Base-by-base conservation (phyloP, 768 basidiomycete genomes). In the Cubamyces lactineus region DNA sequence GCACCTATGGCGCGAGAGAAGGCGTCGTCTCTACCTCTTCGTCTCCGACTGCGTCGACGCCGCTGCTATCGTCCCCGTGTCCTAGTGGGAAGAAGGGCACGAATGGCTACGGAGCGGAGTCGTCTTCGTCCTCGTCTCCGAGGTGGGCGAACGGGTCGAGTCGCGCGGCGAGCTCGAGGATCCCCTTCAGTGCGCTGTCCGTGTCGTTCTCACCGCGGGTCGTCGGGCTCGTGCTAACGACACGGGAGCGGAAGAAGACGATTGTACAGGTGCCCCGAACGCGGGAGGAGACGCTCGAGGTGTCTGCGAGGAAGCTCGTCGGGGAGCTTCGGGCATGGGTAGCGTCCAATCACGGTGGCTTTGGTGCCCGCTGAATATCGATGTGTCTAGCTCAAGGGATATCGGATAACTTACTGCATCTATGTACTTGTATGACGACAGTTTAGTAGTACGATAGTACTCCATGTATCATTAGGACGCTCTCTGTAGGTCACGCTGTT, bases 271-370 rank as follows among this genome's bases (percentile, higher is more conserved):
- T 83, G 4, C 68, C 76, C 9, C 67, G 86, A 53, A 73, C 74
- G 12, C 77, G 78, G 59, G 80, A 85, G 40, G 87, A 89, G 71
- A 77, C 73, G 64, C 70, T 91, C 41, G 88, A 90, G 72, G 68
- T 73, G 3, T 72, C 82, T 0, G 88, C 87, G 30, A 80, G 77
- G 68, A 76, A 74, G 66, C 72, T 91, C 28, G 82, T 84, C 1
- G 73, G 64, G 53, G 80, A 82, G 66, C 72, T 90, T 41, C 76
- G 70, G 64, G 71, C 64, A 8, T 82, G 81, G 79, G 63, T 85
- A 2, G 62, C 57, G 2, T 39, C 56, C 1, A 66, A 59, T 19
- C 65, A 42, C 26, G 13, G 15, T 34, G 34, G 34, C 34, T 34
- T 34, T 9, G 34, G 34, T 4, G 34, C 11, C 34, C 34, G 34